Evolutionary conservation across 305 asterid genomes (phyloP).

Genomic region (Ilex paraguariensis): DNA sequence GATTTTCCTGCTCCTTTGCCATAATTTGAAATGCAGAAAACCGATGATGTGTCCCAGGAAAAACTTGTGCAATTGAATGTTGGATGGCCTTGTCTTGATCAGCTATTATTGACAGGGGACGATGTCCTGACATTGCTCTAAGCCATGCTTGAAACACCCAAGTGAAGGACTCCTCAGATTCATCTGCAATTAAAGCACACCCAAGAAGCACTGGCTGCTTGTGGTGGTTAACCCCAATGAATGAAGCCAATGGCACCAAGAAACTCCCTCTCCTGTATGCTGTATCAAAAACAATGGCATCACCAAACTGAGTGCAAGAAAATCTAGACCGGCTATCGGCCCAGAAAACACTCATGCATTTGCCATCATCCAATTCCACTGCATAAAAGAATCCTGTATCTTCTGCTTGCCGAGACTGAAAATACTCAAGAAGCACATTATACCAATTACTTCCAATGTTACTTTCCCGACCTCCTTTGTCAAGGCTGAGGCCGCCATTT

Average conservation of each 20-base stretch:
- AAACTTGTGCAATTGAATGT: constrained; percentile 63
- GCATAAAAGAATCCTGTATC: constrained; percentile 88
- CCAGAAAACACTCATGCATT: constrained; percentile 73
- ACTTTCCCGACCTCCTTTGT: constrained; percentile 50
- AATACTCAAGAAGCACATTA: constrained; percentile 66
- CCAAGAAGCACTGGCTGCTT: constrained; percentile 92
- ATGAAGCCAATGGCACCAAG: constrained; percentile 73
- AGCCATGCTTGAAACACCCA: constrained; percentile 89
- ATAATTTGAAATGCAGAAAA: constrained; percentile 79
- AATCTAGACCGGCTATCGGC: constrained; percentile 86
- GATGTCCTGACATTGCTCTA: constrained; percentile 72
- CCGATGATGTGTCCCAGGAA: constrained; percentile 78
- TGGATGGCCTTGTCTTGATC: constrained; percentile 73
- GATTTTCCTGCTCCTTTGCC: constrained; percentile 62
- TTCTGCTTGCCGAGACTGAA: constrained; percentile 79
- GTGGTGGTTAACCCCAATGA: constrained; percentile 89
- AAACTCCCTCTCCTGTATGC: constrained; percentile 58
- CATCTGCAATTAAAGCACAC: constrained; percentile 86
- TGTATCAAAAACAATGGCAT: constrained; percentile 76
- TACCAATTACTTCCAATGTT: constrained; percentile 65
- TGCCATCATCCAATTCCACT: constrained; percentile 71
- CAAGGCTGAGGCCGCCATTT: constrained; percentile 76
- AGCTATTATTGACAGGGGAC: constrained; percentile 78
- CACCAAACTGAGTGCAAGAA: constrained; percentile 85
- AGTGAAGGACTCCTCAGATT: constrained; percentile 83